Percentiles rank a stretch among this genome's conserved stretches.
These are phyloP conservation scores for Pseudisothecium myosuroides DNA, from an alignment of 225 moss, liverwort and hornwort genomes.

Conservation along the genomic window DNA sequence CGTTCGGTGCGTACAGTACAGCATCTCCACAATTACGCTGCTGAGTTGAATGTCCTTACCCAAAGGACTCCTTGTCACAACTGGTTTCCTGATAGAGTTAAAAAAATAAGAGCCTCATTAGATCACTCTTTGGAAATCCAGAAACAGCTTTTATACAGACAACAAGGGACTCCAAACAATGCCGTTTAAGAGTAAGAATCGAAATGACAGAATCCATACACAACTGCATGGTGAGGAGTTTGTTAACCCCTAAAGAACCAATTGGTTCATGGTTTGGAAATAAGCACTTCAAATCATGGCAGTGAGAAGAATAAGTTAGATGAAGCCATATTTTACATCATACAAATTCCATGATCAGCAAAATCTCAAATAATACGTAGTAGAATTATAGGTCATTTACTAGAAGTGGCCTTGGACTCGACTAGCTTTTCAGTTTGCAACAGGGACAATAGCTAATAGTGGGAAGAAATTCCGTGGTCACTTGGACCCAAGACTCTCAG, in stretches of 20 bases:
- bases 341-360: too few relatives aligned
- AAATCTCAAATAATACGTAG: too few relatives aligned
- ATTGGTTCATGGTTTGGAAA: not conserved
- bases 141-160: not conserved
- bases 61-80: not conserved
- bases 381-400: too few relatives aligned
- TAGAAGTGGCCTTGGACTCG: too few relatives aligned
- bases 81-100: not conserved
- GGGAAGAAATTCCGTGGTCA: too few relatives aligned
- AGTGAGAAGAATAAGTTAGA: not conserved
- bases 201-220: not conserved
- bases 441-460: too few relatives aligned
- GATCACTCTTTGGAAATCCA: not conserved
- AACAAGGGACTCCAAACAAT: not conserved
- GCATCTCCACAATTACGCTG: not conserved
- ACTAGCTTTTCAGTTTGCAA: too few relatives aligned
- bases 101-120: not conserved
- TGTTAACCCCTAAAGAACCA: not conserved
- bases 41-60: not conserved
- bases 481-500: not conserved
- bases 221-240: not conserved
- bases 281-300: not conserved
- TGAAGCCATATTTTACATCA: not conserved
- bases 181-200: not conserved
- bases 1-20: not conserved